Base-by-base conservation (phyloP, 345 rosid genomes). In the Citrus australasica region DNA sequence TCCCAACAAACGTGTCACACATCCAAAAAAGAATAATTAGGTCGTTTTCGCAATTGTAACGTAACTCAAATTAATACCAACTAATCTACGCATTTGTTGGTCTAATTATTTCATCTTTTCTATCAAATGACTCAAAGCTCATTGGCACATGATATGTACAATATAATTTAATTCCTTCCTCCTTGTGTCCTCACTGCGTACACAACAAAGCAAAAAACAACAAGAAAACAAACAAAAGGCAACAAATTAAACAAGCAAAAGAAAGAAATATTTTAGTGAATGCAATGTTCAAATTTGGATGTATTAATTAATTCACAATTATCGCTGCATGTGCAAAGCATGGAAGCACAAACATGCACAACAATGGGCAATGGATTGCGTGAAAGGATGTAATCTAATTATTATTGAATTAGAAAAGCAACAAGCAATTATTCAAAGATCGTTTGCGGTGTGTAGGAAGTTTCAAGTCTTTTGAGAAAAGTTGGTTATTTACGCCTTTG, bases 21-120 rank as follows among this genome's bases (percentile, higher is more conserved):
- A 46, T 46, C 17, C 17, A 13, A 46, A 16, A 53, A 53, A 53
- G 0, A 53, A 17, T 17, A 53, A 53, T 53, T 53, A 53, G 22
- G 58, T 17, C 58, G 22, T 17, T 16, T 53, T 53, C 7, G 8
- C 2, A 53, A 53, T 53, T 53, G 19, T 22, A 53, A 53, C 22
- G 2, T 2, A 46, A 19, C 5, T 0, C 0, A 53, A 53, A 53
- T 17, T 17, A 17, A 6, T 35, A 0, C 1, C 1, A 35, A 0
- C 1, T 35, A 6, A 35, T 35, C 37, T 35, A 5, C 0, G 1
- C 7, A 0, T 1, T 35, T 35, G 0, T 35, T 35, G 7, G 1
- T 35, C 22, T 51, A 51, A 51, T 53, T 17, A 3, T 53, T 16
- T 53, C 58, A 53, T 16, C 6, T 0, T 17, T 16, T 53, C 7